Percentiles rank a stretch among this genome's conserved stretches.
phyloP scores from a whole-genome alignment of 2,329 filamentous ascomycete genomes.

The Scopulariopsis brevicaulis region DNA sequence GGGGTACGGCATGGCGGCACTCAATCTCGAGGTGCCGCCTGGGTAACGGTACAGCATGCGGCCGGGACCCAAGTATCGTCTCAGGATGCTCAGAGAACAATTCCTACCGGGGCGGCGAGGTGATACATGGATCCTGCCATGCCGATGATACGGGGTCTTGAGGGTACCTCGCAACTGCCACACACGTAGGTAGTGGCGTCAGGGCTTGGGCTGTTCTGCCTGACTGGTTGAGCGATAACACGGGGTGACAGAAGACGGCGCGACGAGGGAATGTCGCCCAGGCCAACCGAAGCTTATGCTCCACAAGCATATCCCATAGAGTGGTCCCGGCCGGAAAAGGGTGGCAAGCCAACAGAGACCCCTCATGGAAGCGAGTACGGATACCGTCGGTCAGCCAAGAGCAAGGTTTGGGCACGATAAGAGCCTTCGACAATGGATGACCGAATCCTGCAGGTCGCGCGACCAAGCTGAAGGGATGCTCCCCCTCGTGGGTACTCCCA shows the following conservation, averaged over 20 bases:
- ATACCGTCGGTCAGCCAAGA: too few species aligned
- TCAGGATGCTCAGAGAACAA: background rate
- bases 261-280: background rate
- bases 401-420: too few species aligned
- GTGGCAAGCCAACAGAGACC: background rate
- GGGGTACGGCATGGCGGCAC: background rate
- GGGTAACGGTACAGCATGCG: background rate
- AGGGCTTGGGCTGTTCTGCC: background rate
- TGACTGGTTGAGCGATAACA: background rate
- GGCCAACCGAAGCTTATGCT: background rate
- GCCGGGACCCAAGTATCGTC: background rate
- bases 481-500: too few species aligned
- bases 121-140: background rate
- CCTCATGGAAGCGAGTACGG: background rate
- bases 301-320: background rate
- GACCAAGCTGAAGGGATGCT: too few species aligned
- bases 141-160: background rate
- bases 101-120: background rate
- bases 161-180: background rate
- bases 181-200: background rate
- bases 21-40: background rate
- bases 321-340: too few species aligned
- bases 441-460: too few species aligned
- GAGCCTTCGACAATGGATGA: too few species aligned
- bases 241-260: background rate